A percentile compares a stretch with the other conserved stretches of the same genome.
Conservation (phyloP, 306 rosid genomes). For the Macrotyloma uniflorum region DNA sequence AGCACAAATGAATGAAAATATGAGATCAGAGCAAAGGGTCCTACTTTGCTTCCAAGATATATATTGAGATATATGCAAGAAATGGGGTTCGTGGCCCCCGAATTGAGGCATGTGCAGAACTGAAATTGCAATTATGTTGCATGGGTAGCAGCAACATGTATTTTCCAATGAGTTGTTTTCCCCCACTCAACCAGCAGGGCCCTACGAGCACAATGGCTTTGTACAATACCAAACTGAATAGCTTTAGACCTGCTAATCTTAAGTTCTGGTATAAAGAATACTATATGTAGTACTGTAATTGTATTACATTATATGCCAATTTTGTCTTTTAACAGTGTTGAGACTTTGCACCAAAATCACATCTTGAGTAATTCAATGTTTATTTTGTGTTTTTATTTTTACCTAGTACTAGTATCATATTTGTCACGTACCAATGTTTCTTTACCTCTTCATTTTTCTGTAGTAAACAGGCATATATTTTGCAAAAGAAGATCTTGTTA, state of each 20-base stretch:
- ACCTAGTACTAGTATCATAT: conserved; percentile 25
- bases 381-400: neutral
- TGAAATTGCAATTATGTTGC: conserved; percentile 38
- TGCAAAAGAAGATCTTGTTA: conserved; percentile 2
- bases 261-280: conserved; percentile 25
- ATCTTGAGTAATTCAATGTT: conserved; percentile 22
- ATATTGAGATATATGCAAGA: conserved; percentile 21
- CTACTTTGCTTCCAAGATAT: conserved; percentile 27
- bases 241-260: conserved; percentile 12
- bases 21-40: conserved; percentile 25
- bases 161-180: conserved; percentile 2
- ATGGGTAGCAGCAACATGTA: neutral
- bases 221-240: neutral
- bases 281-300: neutral
- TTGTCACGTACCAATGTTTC: conserved; percentile 38
- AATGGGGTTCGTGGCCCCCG: conserved; percentile 35
- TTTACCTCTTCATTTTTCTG: conserved; percentile 12
- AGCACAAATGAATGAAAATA: conserved; percentile 4
- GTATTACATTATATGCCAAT: conserved; percentile 3
- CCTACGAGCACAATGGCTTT: conserved; percentile 16
- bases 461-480: neutral
- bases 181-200: conserved; percentile 27
- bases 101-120: conserved; percentile 48
- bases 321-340: conserved; percentile 38
- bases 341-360: conserved; percentile 33